Evolutionary conservation across 192 early-diverging fungal species (phyloP).

Genomic region (Coemansia umbellata): DNA sequence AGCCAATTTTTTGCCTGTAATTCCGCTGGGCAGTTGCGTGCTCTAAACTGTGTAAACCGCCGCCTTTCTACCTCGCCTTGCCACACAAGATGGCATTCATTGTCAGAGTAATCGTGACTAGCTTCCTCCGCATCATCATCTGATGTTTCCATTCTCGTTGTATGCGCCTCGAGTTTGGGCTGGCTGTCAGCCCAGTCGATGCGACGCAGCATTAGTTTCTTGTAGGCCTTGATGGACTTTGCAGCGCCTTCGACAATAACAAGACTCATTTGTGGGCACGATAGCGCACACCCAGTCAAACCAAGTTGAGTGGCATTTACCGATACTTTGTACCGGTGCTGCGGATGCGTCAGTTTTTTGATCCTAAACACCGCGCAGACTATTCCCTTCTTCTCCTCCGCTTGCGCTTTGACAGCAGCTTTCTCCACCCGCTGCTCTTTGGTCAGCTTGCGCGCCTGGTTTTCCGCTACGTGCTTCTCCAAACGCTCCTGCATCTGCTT

Average conservation of each 20-base stretch:
- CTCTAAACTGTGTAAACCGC: slow-evolving; percentile 73
- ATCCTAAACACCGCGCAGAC: slow-evolving; percentile 78
- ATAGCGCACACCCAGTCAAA: slow-evolving; percentile 78
- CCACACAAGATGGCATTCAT: slow-evolving; percentile 91
- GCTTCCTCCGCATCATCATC: slow-evolving; percentile 19
- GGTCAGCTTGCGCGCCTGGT: slow-evolving; percentile 80
- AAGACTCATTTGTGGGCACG: slow-evolving; percentile 68
- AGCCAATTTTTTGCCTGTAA: slow-evolving; percentile 68
- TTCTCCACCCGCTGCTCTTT: slow-evolving; percentile 83
- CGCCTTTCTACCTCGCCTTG: slow-evolving; percentile 80
- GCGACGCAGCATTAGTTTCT: slow-evolving; percentile 91
- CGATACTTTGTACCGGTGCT: slow-evolving; percentile 87
- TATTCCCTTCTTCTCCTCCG: slow-evolving; percentile 65
- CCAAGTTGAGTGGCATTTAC: slow-evolving; percentile 81
- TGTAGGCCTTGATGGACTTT: slow-evolving; percentile 86
- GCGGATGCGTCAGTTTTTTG: slow-evolving; percentile 71
- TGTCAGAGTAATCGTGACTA: slow-evolving; percentile 50
- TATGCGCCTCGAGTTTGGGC: slow-evolving; percentile 35
- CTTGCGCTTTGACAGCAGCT: slow-evolving; percentile 62
- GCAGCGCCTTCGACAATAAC: slow-evolving; percentile 93
- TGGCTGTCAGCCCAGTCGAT: slow-evolving; percentile 80
- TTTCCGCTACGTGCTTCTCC: slow-evolving; percentile 76
- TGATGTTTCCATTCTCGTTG: not conserved
- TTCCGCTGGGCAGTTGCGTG: slow-evolving; percentile 71
- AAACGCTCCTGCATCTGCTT: slow-evolving; percentile 79